Percentiles rank a stretch among this genome's conserved stretches.
phyloP scores from a whole-genome alignment of 139 green algal species.

The Haematococcus lacustris region DNA sequence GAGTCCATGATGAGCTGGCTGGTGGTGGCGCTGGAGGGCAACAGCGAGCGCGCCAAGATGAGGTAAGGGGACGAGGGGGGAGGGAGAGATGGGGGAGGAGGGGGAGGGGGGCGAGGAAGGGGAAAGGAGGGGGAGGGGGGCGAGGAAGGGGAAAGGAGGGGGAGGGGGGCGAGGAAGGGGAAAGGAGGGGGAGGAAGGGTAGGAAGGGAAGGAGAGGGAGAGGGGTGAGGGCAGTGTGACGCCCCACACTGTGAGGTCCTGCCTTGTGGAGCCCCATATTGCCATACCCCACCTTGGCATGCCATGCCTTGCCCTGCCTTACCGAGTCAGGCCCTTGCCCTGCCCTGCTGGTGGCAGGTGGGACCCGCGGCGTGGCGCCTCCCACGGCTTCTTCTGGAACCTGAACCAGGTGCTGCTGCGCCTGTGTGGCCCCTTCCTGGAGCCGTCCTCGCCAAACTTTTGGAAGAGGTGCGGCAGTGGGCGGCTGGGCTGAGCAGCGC shows the following conservation, averaged over 20 bases:
- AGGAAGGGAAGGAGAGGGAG: no score
- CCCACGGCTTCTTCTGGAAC: constrained; percentile 82
- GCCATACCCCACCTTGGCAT: no score
- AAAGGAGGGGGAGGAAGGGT: no score
- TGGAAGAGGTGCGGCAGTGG: constrained; percentile 35
- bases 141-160: no score
- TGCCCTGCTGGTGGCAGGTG: constrained; percentile 17
- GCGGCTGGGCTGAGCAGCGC: no score
- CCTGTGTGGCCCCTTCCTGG: constrained; percentile 83
- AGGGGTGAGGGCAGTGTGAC: no score
- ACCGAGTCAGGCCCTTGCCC: no score
- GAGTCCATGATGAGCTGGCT: constrained; percentile 74
- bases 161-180: neutral
- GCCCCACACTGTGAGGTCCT: no score
- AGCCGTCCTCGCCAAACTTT: constrained; percentile 36
- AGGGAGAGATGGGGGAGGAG: neutral
- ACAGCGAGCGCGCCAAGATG: constrained; percentile 82
- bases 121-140: neutral
- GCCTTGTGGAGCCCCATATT: no score
- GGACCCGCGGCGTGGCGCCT: constrained; percentile 17
- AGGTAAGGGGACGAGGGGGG: constrained; percentile 8
- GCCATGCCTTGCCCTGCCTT: no score
- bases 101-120: neutral
- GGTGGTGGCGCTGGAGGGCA: constrained; percentile 54
- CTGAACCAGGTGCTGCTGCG: constrained; percentile 65